Percentiles rank a stretch among this genome's conserved stretches.
Evolutionary conservation across 371 early-diverging fungal species (phyloP).

Genomic region (Apophysomyces ossiformis): DNA sequence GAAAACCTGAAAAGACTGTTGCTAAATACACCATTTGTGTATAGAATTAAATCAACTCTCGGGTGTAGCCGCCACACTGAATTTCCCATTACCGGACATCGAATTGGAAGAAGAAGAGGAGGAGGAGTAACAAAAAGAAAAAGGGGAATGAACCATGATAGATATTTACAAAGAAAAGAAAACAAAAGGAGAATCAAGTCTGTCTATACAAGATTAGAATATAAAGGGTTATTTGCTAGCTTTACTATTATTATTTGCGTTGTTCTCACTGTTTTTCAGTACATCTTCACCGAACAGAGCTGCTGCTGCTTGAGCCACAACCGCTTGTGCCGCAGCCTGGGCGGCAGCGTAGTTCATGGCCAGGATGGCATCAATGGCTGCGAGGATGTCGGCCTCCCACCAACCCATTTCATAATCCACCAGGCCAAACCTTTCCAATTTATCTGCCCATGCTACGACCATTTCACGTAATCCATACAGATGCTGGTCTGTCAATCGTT

Average conservation of each 20-base stretch:
- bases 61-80: slow-evolving; percentile 94
- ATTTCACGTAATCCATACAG: slow-evolving; percentile 65
- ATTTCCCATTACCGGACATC: slow-evolving; percentile 76
- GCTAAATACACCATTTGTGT: neutral
- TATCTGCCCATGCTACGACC: slow-evolving; percentile 76
- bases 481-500: slow-evolving; percentile 63
- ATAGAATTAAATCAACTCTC: slow-evolving; percentile 87
- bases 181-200: neutral
- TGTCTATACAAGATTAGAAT: slow-evolving; percentile 18
- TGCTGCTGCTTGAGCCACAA: slow-evolving; percentile 52
- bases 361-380: slow-evolving; percentile 67
- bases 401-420: slow-evolving; percentile 90
- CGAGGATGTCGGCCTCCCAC: slow-evolving; percentile 82
- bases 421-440: slow-evolving; percentile 76
- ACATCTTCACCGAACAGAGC: slow-evolving; percentile 51
- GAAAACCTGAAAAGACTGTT: neutral
- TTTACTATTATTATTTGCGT: neutral
- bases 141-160: slow-evolving; percentile 14
- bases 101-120: slow-evolving; percentile 64
- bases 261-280: slow-evolving; percentile 8
- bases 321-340: slow-evolving; percentile 52
- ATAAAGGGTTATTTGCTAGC: slow-evolving; percentile 7
- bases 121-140: slow-evolving; percentile 21
- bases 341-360: slow-evolving; percentile 56
- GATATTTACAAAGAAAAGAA: slow-evolving; percentile 7